These are phyloP conservation scores for Wickerhamiella lipophila DNA, from an alignment of 805 yeast genomes.

Conservation along the genomic window DNA sequence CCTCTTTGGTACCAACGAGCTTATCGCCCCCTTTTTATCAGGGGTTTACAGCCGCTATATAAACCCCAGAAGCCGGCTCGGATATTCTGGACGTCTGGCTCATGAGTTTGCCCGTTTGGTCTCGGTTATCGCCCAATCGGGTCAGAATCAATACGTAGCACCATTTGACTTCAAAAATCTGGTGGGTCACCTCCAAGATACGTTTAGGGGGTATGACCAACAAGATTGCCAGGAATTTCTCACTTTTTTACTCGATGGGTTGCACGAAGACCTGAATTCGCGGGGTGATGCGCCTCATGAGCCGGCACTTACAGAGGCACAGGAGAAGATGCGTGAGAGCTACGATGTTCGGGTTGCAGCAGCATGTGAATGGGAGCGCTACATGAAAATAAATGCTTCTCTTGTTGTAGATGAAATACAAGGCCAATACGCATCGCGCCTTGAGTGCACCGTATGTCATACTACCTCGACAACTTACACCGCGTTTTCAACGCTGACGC, in stretches of 20 bases:
- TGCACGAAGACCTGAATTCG: conserved; percentile 74
- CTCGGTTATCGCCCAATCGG: conserved; percentile 38
- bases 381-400: conserved; percentile 65
- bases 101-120: conserved; percentile 51
- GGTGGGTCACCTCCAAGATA: conserved; percentile 51
- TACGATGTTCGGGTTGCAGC: conserved; percentile 71
- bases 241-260: conserved; percentile 56
- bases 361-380: conserved; percentile 84
- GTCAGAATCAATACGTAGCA: conserved; percentile 30
- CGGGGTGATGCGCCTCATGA: conserved; percentile 42
- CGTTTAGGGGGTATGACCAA: conserved; percentile 57
- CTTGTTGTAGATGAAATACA: conserved; percentile 70
- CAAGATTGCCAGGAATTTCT: conserved; percentile 81
- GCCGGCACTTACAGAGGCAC: conserved; percentile 52
- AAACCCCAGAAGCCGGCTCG: conserved; percentile 59
- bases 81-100: conserved; percentile 70
- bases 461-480: conserved; percentile 76
- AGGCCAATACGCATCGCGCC: conserved; percentile 75
- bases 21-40: conserved; percentile 49
- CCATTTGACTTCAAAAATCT: conserved; percentile 56
- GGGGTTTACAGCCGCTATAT: conserved; percentile 53
- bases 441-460: conserved; percentile 60
- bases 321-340: conserved; percentile 59
- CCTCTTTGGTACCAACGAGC: conserved; percentile 54
- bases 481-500: conserved; percentile 62